Conservation (phyloP, 345 rosid genomes). For the Garcia nutans region DNA sequence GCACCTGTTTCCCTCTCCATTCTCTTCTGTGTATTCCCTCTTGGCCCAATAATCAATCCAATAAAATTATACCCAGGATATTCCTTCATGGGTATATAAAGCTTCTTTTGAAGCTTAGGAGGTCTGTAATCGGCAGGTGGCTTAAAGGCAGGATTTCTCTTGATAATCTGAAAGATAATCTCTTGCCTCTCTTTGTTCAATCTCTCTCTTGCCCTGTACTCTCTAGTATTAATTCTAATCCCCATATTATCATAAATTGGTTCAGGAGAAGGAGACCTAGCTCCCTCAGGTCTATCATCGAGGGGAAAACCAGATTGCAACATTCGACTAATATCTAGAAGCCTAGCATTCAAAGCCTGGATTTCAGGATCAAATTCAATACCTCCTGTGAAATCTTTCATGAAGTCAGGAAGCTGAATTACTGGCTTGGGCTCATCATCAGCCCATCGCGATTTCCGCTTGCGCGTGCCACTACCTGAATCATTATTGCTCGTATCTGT, state of each 20-base stretch:
- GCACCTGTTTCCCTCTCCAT: conserved; percentile 98
- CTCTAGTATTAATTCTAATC: conserved; percentile 81
- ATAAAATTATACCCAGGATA: conserved; percentile 93
- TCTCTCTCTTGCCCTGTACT: conserved; percentile 83
- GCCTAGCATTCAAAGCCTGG: conserved; percentile 79
- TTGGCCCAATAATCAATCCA: conserved; percentile 89
- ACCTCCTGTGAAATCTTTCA: conserved; percentile 87
- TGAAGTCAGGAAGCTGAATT: conserved; percentile 88
- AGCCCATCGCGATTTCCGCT: conserved; percentile 86
- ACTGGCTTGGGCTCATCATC: conserved; percentile 86
- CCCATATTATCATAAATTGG: conserved; percentile 95
- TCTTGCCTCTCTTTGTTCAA: conserved; percentile 90
- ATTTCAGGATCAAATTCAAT: conserved; percentile 93
- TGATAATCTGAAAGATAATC: conserved; percentile 83
- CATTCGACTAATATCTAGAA: conserved; percentile 77
- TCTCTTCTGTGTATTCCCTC: conserved; percentile 97
- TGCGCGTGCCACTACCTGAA: conserved; percentile 50
- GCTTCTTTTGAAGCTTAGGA: conserved; percentile 95
- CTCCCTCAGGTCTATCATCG: conserved; percentile 87
- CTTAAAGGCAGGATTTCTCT: conserved; percentile 86
- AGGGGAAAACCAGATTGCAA: conserved; percentile 76
- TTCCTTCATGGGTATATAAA: conserved; percentile 91
- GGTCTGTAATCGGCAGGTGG: conserved; percentile 98
- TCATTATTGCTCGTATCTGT: conserved; percentile 36
- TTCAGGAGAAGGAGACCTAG: conserved; percentile 95